These are phyloP conservation scores for Populus hybrid DNA, from an alignment of 441 rosid genomes.

Conservation along the genomic window DNA sequence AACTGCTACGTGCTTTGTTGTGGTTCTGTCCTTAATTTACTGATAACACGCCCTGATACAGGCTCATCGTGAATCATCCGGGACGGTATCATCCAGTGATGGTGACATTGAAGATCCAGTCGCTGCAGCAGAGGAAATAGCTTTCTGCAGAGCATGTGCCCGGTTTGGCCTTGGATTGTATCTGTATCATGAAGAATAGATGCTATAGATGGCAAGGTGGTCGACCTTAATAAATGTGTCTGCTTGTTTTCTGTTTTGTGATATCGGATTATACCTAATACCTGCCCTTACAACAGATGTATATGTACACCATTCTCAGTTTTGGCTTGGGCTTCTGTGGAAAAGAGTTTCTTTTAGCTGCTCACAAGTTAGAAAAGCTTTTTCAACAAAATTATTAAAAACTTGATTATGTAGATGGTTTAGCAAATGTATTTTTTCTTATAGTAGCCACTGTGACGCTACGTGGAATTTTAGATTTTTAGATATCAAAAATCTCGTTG, in stretches of 20 bases:
- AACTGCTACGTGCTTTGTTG: not conserved
- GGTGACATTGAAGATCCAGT: slow-evolving; percentile 58
- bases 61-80: slow-evolving; percentile 98
- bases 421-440: no score
- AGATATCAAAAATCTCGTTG: no score
- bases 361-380: not conserved
- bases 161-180: slow-evolving; percentile 95
- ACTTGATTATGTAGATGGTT: no score
- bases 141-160: slow-evolving; percentile 93
- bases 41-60: slow-evolving; percentile 20
- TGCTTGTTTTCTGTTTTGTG: not conserved
- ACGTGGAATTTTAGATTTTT: fast-evolving
- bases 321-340: not conserved
- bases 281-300: slow-evolving; percentile 13
- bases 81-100: slow-evolving; percentile 56
- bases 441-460: no score
- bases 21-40: not conserved
- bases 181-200: slow-evolving; percentile 74
- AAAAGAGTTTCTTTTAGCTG: not conserved
- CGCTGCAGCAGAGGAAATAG: slow-evolving; percentile 89
- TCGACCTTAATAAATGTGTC: not conserved
- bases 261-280: slow-evolving; percentile 2
- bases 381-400: not conserved
- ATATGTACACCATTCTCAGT: slow-evolving; percentile 15
- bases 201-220: slow-evolving; percentile 3